Evolutionary conservation across 768 basidiomycete genomes (phyloP).

Genomic region (Mrakia hoshinonis): DNA sequence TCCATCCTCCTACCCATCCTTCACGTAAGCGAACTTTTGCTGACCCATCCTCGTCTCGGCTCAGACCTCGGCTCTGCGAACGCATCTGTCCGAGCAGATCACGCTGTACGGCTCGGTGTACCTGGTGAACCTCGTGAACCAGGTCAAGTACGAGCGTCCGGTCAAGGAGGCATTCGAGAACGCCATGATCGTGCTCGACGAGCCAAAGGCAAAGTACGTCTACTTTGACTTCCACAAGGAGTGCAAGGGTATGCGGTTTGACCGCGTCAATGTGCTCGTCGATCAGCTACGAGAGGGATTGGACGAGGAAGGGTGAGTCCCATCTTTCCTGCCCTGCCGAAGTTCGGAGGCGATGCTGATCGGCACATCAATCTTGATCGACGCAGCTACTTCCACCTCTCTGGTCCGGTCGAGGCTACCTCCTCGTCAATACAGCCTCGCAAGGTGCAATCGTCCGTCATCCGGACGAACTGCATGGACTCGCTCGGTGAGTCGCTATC

Average conservation of each 20-base stretch:
- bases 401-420: not conserved
- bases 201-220: slow-evolving; percentile 67
- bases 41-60: not conserved
- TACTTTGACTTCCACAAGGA: slow-evolving; percentile 98
- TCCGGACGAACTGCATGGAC: slow-evolving; percentile 29
- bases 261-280: slow-evolving; percentile 74
- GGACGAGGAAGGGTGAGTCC: slow-evolving; percentile 60
- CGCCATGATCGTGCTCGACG: slow-evolving; percentile 56
- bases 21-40: not conserved
- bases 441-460: slow-evolving; percentile 16
- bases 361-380: slow-evolving; percentile 7
- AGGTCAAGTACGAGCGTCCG: slow-evolving; percentile 82
- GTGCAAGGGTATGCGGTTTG: slow-evolving; percentile 90
- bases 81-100: slow-evolving; percentile 66
- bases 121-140: slow-evolving; percentile 86
- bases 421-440: not conserved
- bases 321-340: not conserved
- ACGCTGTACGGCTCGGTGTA: slow-evolving; percentile 65
- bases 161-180: slow-evolving; percentile 93
- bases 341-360: slow-evolving; percentile 1
- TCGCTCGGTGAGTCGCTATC: slow-evolving; percentile 9
- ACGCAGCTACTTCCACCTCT: slow-evolving; percentile 71
- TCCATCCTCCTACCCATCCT: slow-evolving; percentile 12
- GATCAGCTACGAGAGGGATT: slow-evolving; percentile 52
- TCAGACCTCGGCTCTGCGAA: slow-evolving; percentile 60